Conservation (phyloP, 139 green algal species). For the Asterochloris erici region DNA sequence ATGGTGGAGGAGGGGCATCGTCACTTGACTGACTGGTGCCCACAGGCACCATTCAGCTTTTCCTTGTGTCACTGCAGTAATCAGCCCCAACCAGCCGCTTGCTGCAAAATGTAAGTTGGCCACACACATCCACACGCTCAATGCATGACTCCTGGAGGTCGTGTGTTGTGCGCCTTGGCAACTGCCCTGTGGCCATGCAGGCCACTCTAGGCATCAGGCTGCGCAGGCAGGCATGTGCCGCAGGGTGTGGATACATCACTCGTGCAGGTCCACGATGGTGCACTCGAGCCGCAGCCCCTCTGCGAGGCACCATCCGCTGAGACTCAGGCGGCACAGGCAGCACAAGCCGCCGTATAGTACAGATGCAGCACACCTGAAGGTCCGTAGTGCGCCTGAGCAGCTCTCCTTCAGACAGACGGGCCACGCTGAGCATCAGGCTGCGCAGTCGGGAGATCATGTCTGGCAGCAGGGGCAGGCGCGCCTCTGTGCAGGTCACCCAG, state of each 20-base stretch:
- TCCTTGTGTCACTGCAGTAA: too few relatives aligned
- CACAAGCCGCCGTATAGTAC: too few relatives aligned
- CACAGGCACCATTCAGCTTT: too few relatives aligned
- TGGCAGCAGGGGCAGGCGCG: slow-evolving; percentile 8
- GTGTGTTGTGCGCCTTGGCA: slow-evolving; percentile 2
- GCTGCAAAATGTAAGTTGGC: too few relatives aligned
- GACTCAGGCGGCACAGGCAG: too few relatives aligned
- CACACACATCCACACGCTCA: too few relatives aligned
- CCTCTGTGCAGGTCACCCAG: background rate
- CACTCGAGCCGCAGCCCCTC: too few relatives aligned
- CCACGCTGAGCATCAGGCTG: slow-evolving; percentile 5
- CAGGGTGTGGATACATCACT: too few relatives aligned
- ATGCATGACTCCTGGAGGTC: background rate
- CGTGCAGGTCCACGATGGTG: too few relatives aligned
- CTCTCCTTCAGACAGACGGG: slow-evolving; percentile 5
- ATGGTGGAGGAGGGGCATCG: background rate
- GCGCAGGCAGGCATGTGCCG: background rate
- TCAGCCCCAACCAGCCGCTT: too few relatives aligned
- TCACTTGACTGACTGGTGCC: too few relatives aligned
- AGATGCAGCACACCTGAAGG: background rate
- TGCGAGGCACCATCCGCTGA: too few relatives aligned
- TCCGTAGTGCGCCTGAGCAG: slow-evolving; percentile 9
- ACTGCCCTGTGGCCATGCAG: background rate
- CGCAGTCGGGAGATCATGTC: background rate
- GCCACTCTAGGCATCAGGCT: slow-evolving; percentile 4